phyloP scores from a whole-genome alignment of 2,329 filamentous ascomycete species.

The Colletotrichum sp. region DNA sequence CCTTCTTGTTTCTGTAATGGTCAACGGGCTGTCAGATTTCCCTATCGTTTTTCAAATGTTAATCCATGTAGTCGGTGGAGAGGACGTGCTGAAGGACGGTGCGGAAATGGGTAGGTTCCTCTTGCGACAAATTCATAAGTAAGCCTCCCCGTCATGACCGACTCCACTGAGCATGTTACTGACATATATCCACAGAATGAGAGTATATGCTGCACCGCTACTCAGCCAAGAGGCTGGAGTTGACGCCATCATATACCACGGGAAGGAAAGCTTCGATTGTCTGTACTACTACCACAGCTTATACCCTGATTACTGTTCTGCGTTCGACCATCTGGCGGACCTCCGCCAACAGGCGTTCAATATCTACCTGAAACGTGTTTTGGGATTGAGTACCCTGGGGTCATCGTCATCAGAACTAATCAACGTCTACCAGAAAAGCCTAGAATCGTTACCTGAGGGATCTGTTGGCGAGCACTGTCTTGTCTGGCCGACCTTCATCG shows the following conservation, averaged over 20 bases:
- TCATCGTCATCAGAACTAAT: background rate
- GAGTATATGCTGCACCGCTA: constrained; percentile 4
- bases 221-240: background rate
- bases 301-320: background rate
- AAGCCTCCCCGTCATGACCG: background rate
- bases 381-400: background rate
- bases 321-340: background rate
- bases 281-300: constrained; percentile 1
- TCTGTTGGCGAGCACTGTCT: constrained; percentile 1
- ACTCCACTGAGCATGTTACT: background rate
- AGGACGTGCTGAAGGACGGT: background rate
- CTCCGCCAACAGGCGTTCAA: constrained; percentile 6
- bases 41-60: constrained; percentile 28
- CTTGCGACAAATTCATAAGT: constrained; percentile 8
- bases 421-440: background rate
- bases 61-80: constrained; percentile 27
- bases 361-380: background rate
- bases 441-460: background rate
- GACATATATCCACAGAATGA: background rate
- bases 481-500: constrained; percentile 9
- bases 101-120: background rate
- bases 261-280: constrained; percentile 7
- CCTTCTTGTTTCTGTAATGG: constrained; percentile 25
- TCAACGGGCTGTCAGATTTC: constrained; percentile 30
- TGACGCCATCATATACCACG: background rate